Conservation (phyloP, 129 eudicot species). For the Pseudognaphalium luteoalbum region DNA sequence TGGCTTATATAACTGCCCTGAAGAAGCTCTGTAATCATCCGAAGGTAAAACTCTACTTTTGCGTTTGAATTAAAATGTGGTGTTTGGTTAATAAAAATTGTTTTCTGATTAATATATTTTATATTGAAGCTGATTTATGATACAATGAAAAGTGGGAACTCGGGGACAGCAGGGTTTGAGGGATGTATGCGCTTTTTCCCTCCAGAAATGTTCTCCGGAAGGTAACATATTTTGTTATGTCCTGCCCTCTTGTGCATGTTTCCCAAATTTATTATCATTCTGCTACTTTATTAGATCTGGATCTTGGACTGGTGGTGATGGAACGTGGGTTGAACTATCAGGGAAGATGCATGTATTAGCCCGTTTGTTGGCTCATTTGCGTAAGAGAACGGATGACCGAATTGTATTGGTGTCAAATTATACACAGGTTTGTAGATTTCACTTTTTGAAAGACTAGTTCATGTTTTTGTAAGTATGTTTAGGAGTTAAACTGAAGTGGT, state of each 20-base stretch:
- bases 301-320: constrained; percentile 98
- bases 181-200: constrained; percentile 92
- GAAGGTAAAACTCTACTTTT: constrained; percentile 52
- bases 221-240: constrained; percentile 40
- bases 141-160: constrained; percentile 77
- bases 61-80: neutral
- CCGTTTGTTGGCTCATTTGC: constrained; percentile 78
- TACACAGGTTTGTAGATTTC: constrained; percentile 60
- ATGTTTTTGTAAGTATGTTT: neutral
- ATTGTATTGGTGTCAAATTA: constrained; percentile 98
- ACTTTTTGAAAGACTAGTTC: neutral
- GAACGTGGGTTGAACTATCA: constrained; percentile 92
- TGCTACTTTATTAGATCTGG: constrained; percentile 72
- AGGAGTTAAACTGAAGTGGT: neutral
- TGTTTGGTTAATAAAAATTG: neutral
- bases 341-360: constrained; percentile 98
- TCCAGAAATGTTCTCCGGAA: constrained; percentile 88
- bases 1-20: constrained; percentile 93
- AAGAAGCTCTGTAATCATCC: constrained; percentile 99
- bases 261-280: neutral
- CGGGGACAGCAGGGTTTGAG: constrained; percentile 91
- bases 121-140: constrained; percentile 81
- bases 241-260: constrained; percentile 14
- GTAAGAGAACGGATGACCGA: constrained; percentile 87
- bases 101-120: constrained; percentile 26